Evolutionary conservation across 179 eudicot genomes (phyloP).

Genomic region (Spinacia oleracea): DNA sequence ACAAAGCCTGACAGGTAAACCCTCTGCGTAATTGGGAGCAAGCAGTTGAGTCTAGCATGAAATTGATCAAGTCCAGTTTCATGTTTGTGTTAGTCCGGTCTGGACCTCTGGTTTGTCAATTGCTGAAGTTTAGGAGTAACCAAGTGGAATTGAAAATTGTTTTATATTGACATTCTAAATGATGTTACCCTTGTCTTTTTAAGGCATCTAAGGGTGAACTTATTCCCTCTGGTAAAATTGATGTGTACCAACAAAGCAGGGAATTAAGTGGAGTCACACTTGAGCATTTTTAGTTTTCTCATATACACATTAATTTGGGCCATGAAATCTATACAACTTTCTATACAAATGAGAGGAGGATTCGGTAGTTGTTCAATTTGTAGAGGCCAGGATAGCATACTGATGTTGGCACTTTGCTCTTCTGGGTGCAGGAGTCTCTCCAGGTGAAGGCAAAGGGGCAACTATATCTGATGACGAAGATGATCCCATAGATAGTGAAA

Average conservation of each 20-base stretch:
- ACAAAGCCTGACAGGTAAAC: slow-evolving; percentile 82
- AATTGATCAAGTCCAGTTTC: not conserved
- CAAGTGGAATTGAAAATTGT: not conserved
- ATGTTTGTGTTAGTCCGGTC: slow-evolving; percentile 4
- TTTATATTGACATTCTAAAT: not conserved
- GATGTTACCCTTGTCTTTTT: not conserved
- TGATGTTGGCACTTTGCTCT: slow-evolving; percentile 11
- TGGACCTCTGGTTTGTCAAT: not conserved
- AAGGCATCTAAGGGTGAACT: not conserved
- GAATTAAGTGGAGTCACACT: too few relatives aligned
- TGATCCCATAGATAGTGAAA: slow-evolving; percentile 59
- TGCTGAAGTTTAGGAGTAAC: not conserved
- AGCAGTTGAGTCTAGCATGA: too few relatives aligned
- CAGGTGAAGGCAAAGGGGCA: slow-evolving; percentile 80
- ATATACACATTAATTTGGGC: not conserved
- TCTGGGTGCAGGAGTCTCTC: slow-evolving; percentile 54
- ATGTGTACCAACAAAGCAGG: too few relatives aligned
- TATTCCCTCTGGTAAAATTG: not conserved
- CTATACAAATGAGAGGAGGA: not conserved
- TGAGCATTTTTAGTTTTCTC: too few relatives aligned
- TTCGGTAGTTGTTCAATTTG: not conserved
- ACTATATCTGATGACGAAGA: slow-evolving; percentile 86
- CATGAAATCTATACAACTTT: not conserved
- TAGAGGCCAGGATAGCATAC: not conserved
- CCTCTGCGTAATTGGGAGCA: not conserved